A percentile compares a stretch with the other conserved stretches of the same genome.
These are phyloP conservation scores for Paulownia fortunei DNA, from an alignment of 257 asterid species.

Conservation along the genomic window DNA sequence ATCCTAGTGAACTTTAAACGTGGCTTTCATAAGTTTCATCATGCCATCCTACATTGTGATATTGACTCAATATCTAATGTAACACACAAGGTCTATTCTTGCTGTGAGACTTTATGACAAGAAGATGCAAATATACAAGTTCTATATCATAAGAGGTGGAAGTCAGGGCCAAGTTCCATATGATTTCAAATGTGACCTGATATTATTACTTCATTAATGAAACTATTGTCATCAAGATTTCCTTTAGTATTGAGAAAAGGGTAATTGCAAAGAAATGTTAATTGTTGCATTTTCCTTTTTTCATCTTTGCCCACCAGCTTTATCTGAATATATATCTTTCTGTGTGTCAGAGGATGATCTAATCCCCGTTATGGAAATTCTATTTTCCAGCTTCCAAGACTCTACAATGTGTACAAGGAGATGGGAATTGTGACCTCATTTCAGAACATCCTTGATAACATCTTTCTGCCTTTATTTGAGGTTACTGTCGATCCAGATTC, in stretches of 20 bases:
- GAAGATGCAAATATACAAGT: no score
- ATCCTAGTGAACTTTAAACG: no score
- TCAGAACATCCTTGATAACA: slow-evolving; percentile 78
- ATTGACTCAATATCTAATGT: no score
- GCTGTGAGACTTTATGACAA: no score
- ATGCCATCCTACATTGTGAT: no score
- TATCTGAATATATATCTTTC: background rate
- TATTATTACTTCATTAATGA: background rate
- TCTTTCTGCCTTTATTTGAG: slow-evolving; percentile 76
- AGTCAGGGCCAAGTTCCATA: no score
- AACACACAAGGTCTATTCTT: no score
- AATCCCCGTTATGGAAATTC: slow-evolving; percentile 27
- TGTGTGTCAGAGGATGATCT: slow-evolving; percentile 6
- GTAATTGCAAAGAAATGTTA: background rate
- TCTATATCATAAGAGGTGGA: no score
- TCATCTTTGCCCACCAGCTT: background rate
- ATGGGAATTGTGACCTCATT: slow-evolving; percentile 86
- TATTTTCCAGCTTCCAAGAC: slow-evolving; percentile 71
- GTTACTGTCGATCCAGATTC: slow-evolving; percentile 82
- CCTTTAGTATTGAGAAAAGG: background rate
- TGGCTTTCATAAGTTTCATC: no score
- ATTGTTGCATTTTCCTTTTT: background rate
- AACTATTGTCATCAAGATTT: background rate
- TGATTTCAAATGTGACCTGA: background rate
- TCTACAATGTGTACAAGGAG: slow-evolving; percentile 76